Evolutionary conservation across 139 green algal genomes (phyloP).

Genomic region (Coelastrella sp.): DNA sequence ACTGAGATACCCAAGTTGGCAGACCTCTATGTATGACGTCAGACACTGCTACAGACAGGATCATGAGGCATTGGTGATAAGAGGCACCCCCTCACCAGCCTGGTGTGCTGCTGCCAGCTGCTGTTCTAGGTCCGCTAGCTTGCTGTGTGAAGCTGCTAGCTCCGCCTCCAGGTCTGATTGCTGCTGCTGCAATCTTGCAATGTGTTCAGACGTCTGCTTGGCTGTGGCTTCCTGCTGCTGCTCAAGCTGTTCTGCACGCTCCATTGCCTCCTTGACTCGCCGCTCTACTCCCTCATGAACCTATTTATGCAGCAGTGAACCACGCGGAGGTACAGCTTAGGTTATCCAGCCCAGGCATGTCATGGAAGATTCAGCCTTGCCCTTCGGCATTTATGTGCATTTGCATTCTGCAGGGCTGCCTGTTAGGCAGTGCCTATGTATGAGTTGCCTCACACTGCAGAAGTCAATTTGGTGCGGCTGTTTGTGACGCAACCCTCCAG

Average conservation of each 20-base stretch:
- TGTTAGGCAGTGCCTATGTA: too few relatives aligned
- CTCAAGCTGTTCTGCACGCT: conserved; percentile 57
- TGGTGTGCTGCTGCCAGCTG: not conserved
- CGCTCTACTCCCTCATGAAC: conserved; percentile 64
- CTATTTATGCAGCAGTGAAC: conserved; percentile 27
- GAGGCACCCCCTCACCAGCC: conserved; percentile 1
- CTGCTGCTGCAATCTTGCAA: conserved; percentile 50
- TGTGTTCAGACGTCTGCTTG: conserved; percentile 28
- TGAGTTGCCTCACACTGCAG: too few relatives aligned
- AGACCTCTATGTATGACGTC: not conserved
- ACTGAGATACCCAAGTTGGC: too few relatives aligned
- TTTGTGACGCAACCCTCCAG: too few relatives aligned
- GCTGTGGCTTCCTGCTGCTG: conserved; percentile 54
- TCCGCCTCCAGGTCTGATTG: conserved; percentile 32
- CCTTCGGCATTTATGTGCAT: too few relatives aligned
- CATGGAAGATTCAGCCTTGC: too few relatives aligned
- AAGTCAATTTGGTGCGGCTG: too few relatives aligned
- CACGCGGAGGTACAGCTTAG: not conserved
- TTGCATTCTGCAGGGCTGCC: too few relatives aligned
- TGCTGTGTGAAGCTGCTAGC: not conserved
- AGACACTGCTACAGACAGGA: not conserved
- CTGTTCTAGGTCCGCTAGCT: conserved; percentile 1
- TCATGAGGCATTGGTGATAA: too few relatives aligned
- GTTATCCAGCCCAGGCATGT: too few relatives aligned
- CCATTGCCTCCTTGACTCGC: conserved; percentile 59